Conservation (phyloP, 805 yeast genomes). For the Candida taoyuanica region DNA sequence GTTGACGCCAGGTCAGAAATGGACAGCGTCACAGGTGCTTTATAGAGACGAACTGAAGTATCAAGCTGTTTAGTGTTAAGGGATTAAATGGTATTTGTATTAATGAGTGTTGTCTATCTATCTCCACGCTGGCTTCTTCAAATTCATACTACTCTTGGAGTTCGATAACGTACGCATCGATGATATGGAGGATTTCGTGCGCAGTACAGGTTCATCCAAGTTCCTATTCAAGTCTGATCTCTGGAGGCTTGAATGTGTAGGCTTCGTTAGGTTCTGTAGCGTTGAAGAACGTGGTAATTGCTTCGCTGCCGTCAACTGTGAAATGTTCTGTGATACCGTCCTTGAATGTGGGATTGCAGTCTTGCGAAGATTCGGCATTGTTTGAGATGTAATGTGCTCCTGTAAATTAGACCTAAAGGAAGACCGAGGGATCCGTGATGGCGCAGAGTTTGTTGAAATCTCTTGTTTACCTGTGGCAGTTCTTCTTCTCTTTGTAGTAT, state of each 20-base stretch:
- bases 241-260: slow-evolving; percentile 22
- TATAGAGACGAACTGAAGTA: slow-evolving; percentile 56
- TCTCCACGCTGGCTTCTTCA: slow-evolving; percentile 21
- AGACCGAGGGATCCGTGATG: slow-evolving; percentile 11
- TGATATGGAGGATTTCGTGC: not conserved
- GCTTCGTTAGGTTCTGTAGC: slow-evolving; percentile 17
- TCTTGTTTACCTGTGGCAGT: slow-evolving; percentile 18
- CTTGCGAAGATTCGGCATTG: not conserved
- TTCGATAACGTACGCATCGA: slow-evolving; percentile 4
- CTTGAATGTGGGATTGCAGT: slow-evolving; percentile 10
- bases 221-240: slow-evolving; percentile 17
- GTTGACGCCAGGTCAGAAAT: slow-evolving; percentile 65
- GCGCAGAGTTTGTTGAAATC: not conserved
- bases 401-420: slow-evolving; percentile 7
- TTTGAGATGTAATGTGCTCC: not conserved
- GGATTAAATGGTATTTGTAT: no score
- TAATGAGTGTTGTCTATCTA: no score
- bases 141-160: slow-evolving; percentile 8
- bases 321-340: slow-evolving; percentile 12
- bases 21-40: slow-evolving; percentile 66
- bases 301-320: slow-evolving; percentile 12
- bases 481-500: slow-evolving; percentile 24
- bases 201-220: slow-evolving; percentile 6
- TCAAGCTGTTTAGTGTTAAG: slow-evolving; percentile 41
- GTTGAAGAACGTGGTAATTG: slow-evolving; percentile 20